Base-by-base conservation (phyloP, 768 basidiomycete species). In the Suillus discolor region DNA sequence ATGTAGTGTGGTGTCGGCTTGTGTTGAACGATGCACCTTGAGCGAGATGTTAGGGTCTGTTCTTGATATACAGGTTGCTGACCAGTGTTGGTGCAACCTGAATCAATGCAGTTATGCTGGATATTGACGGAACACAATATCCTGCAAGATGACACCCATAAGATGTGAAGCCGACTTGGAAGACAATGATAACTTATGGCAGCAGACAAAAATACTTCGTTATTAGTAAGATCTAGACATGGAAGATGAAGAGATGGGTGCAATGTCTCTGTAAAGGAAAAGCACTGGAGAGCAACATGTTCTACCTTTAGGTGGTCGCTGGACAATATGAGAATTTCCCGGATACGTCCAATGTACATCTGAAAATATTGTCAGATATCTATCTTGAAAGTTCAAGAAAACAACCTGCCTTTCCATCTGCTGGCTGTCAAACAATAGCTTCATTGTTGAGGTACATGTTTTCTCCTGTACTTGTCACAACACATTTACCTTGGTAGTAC, bases 71-170 rank as follows among this genome's bases (percentile, higher is more conserved):
- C 8, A 6, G 25, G n/a, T 38, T 47, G 20, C 31, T n/a, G 6
- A 15, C 9, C n/a, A 12, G 41, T 23, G 12, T 34, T 3, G 1
- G 18, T 54, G 16, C 62, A 63, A 11, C 18, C 20, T 2, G n/a
- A 28, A 13, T 23, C 4, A 0, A 59, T 57, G 55, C 71, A 72
- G 64, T 71, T 67, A 61, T 71, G 72, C 20, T 71, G 71, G 18
- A 73, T 60, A 66, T 73, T 73, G 28, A 71, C 39, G 4, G 63
- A 67, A 61, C 69, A 73, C 23, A 65, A 71, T 49, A 42, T 67
- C 62, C 68, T 71, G 62, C 47, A 45, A 39, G n/a, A 23, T 49
- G 16, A 63, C 8, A 20, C 45, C 11, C 36, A 63, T 66, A 20
- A 44, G 42, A 20, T 44, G 42, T 9, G 7, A 18, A 6, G 15